Evolutionary conservation across 805 yeast species (phyloP), one percentile per base, ranked within the genome.

Genomic region (Scheffersomyces lignosus): DNA sequence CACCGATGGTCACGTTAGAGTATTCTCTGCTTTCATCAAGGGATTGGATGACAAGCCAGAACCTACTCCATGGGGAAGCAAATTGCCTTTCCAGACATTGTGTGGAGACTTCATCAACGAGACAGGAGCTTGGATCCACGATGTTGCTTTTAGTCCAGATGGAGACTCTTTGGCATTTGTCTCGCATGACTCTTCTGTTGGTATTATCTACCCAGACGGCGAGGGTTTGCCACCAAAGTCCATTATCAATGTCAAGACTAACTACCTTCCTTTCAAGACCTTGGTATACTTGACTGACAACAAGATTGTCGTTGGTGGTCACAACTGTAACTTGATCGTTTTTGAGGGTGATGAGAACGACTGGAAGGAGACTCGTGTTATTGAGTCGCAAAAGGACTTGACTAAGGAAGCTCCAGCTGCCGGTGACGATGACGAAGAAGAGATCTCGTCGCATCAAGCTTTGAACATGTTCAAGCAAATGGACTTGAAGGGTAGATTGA

Each of bases 401-500:
- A 61, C 58, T 31, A 62, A 60, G 33, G 89, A 80, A 49, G 78
- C 67, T 25, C 54, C 65, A n/a, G 53, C 47, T n/a, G 22, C 28
- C 15, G 45, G 67, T 10, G 29, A 37, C 9, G 43, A 37, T 6
- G 76, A 69, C 34, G 79, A 71, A 29, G 78, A 71, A 31, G 87
- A 78, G 37, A 77, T 73, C 38, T 75, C 75, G 36, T 83, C 86
- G 45, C 86, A 84, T 45, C 78, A 83, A 46, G 95, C 95, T 5
- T 77, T 93, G 61, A 85, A 86, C 67, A 88, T 91, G 90, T 93
- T 93, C 71, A 82, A 87, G 64, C 96, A 91, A 63, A 70, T 93
- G 75, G 99, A 93, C 66, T 76, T 91, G 60, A 93, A 89, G 72
- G 99, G 99, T 41, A 77, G 86, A 39, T 78, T 78, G 34, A 70